These are phyloP conservation scores for Deinandra increscens DNA, from an alignment of 129 eudicot genomes.

Conservation along the genomic window DNA sequence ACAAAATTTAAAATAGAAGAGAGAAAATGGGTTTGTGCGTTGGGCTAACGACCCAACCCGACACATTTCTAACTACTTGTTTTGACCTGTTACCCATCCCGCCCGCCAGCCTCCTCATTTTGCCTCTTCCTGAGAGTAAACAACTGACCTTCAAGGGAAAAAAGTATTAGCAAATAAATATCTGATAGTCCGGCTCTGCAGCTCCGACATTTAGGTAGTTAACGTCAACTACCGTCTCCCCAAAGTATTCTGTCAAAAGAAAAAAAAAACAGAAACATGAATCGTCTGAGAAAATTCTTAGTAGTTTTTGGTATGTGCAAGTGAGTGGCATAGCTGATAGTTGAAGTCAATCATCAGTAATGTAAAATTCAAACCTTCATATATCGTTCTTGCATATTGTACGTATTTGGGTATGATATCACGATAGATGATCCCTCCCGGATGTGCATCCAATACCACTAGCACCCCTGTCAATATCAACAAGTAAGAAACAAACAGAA, in stretches of 20 bases:
- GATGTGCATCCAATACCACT: conserved; percentile 82
- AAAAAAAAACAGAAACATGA: background rate
- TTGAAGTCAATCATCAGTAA: conserved; percentile 13
- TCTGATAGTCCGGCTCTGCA: conserved; percentile 47
- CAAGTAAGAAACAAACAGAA: background rate
- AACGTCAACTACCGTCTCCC: conserved; percentile 76
- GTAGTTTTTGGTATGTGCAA: no score
- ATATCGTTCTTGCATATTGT: conserved; percentile 67
- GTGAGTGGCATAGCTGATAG: no score
- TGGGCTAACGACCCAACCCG: no score
- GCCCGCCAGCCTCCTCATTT: no score
- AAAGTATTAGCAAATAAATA: conserved; percentile 69
- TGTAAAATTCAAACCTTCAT: conserved; percentile 62
- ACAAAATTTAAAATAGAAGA: no score
- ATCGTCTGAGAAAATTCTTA: conserved; percentile 8
- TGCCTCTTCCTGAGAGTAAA: background rate
- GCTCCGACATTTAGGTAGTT: conserved; percentile 78
- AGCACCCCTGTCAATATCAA: conserved; percentile 63
- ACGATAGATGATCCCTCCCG: conserved; percentile 75
- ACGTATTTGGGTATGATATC: conserved; percentile 88
- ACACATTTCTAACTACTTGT: no score
- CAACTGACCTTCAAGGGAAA: conserved; percentile 27
- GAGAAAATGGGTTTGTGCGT: no score
- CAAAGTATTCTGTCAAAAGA: conserved; percentile 71
- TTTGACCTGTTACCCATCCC: no score